These are phyloP conservation scores for Lotus japonicus DNA, from an alignment of 306 rosid species.

Conservation along the genomic window DNA sequence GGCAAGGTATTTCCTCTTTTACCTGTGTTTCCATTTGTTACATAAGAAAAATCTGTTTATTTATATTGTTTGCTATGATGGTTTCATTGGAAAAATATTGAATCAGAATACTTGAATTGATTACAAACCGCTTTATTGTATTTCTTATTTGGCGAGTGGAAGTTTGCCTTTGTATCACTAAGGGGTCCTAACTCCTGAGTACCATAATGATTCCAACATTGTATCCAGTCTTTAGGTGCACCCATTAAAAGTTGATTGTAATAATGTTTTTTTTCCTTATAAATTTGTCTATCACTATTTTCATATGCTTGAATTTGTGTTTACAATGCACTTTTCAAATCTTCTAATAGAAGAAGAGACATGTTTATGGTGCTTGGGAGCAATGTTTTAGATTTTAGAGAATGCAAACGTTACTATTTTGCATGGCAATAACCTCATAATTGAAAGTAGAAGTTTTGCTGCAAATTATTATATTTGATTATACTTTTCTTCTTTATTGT, in stretches of 20 bases:
- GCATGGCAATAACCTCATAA: no score
- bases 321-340: not conserved
- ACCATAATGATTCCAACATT: slow-evolving; percentile 68
- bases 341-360: slow-evolving; percentile 60
- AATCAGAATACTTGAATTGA: not conserved
- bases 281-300: not conserved
- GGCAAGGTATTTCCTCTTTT: slow-evolving; percentile 45
- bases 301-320: slow-evolving; percentile 11
- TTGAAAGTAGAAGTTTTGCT: no score
- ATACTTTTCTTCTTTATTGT: no score
- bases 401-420: no score
- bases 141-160: slow-evolving; percentile 53
- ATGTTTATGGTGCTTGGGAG: slow-evolving; percentile 93
- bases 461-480: no score
- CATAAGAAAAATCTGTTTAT: not conserved
- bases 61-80: slow-evolving; percentile 17
- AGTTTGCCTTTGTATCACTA: slow-evolving; percentile 73
- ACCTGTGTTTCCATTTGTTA: not conserved
- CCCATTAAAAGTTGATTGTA: not conserved
- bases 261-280: not conserved
- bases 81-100: not conserved
- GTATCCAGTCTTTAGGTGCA: slow-evolving; percentile 76
- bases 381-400: slow-evolving; percentile 88
- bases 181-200: slow-evolving; percentile 90
- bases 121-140: not conserved